Evolutionary conservation across 768 basidiomycete species (phyloP), one percentile per base, ranked within the genome.

Genomic region (Lentinula sp.): DNA sequence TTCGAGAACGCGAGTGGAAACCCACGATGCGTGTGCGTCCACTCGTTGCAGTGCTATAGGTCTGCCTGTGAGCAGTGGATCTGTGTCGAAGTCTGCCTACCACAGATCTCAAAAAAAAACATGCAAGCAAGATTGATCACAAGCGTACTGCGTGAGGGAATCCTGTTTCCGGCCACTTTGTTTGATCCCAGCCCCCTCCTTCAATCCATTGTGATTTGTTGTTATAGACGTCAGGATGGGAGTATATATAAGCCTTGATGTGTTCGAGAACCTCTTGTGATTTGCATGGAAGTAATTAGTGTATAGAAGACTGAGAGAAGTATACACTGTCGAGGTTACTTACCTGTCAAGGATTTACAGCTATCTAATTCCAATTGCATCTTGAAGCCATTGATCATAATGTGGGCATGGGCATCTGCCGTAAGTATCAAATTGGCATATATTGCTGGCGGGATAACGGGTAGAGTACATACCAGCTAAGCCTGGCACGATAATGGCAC

Each of bases 101-200:
- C 12, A 61, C 9, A 61, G 35, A 4, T 53, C 23, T 6, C 10
- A 18, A 1, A 49, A 57, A 57, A 61, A 6, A 9, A 0, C 33
- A 0, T 9, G 65, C 37, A 6, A 15, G 23, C 23, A 33, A 63
- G 1, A 6, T 48, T 3, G 23, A 28, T 28, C 28, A 28, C 28
- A 41, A 33, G 68, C 80, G 32, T 66, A 91, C 93, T 1, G 90
- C 86, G 36, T 81, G 85, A 2, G 93, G 93, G 64, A 93, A 95
- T 23, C 77, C 69, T 8, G 76, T 71, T 10, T 76, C 78, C 6
- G 79, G 64, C 90, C 90, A 93, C 61, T 81, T 79, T 1, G 90
- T 96, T 72, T 98, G 94, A 68, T 98, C 92, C 95, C 95, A 98
- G 4, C 95, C 95, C 77, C 89, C 83, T 10, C 93, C 95, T 65